phyloP scores from a whole-genome alignment of 2,329 filamentous ascomycete genomes.

The Fusarium sp. region DNA sequence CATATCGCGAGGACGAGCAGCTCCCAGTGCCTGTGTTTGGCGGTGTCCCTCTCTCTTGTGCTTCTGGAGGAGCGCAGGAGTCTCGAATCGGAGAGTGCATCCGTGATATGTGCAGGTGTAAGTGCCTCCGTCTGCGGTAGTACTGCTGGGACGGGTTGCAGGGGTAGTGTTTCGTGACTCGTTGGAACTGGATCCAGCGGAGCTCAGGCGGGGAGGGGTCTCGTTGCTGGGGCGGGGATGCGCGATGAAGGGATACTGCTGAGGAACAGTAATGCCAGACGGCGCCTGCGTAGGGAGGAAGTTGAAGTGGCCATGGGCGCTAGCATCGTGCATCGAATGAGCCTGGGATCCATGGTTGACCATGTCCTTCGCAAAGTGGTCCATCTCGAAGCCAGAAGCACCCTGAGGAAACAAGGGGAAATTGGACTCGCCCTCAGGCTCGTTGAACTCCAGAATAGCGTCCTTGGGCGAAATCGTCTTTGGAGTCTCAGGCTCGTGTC shows the following conservation, averaged over 20 bases:
- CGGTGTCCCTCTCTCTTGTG: conserved; percentile 96
- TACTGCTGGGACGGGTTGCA: conserved; percentile 64
- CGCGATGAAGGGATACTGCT: conserved; percentile 63
- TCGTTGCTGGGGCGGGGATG: conserved; percentile 49
- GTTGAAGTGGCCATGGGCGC: conserved; percentile 37
- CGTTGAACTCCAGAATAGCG: conserved; percentile 85
- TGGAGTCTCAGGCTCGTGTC: conserved; percentile 61
- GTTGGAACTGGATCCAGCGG: conserved; percentile 53
- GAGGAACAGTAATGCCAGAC: conserved; percentile 55
- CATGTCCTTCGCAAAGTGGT: conserved; percentile 51
- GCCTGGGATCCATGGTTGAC: conserved; percentile 30
- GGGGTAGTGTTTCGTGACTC: conserved; percentile 48
- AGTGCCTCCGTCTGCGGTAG: conserved; percentile 82
- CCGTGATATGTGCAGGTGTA: conserved; percentile 98
- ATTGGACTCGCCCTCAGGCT: conserved; percentile 74
- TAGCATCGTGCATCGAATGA: conserved; percentile 21
- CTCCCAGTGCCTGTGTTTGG: conserved; percentile 66
- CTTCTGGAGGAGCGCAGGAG: conserved; percentile 86
- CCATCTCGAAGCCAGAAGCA: conserved; percentile 58
- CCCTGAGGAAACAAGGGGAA: conserved; percentile 79
- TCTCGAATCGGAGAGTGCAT: conserved; percentile 88
- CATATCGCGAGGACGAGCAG: conserved; percentile 43
- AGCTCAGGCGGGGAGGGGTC: conserved; percentile 54
- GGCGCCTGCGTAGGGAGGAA: conserved; percentile 52
- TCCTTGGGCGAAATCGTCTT: conserved; percentile 97